Conservation (phyloP, 331 rosid genomes). For the Malus hybrid region DNA sequence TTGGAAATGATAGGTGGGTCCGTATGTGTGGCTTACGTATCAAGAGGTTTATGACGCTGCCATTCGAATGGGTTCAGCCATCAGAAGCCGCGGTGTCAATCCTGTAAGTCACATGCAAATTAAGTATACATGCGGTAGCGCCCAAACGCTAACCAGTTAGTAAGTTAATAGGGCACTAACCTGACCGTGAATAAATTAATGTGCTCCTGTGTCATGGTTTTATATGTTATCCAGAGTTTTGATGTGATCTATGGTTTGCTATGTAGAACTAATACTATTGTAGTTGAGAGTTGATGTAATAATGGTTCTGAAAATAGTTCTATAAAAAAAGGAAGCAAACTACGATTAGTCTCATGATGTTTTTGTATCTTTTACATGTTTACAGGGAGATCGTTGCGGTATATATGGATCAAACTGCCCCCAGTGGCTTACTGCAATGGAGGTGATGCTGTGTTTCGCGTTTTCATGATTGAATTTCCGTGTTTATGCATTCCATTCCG, state of each 20-base stretch:
- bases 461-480: not conserved
- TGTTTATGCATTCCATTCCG: not conserved
- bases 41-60: conserved; percentile 65
- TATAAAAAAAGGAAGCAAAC: not conserved
- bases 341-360: too few species aligned
- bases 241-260: not conserved
- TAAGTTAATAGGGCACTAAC: not conserved
- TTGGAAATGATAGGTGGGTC: conserved; percentile 53
- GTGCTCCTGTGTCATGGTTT: not conserved
- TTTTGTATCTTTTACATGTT: not conserved
- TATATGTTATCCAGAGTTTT: not conserved
- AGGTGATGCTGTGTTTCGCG: conserved; percentile 16
- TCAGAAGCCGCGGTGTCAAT: conserved; percentile 60
- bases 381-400: conserved; percentile 85
- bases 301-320: not conserved
- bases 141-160: not conserved
- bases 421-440: conserved; percentile 53
- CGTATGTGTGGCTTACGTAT: conserved; percentile 71
- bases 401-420: conserved; percentile 76
- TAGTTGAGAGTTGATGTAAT: not conserved
- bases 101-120: conserved; percentile 41
- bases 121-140: not conserved
- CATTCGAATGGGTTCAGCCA: conserved; percentile 64
- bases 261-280: not conserved
- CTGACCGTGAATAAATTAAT: not conserved